phyloP scores from a whole-genome alignment of 2,329 filamentous ascomycete genomes.

The Diaporthe amygdali region DNA sequence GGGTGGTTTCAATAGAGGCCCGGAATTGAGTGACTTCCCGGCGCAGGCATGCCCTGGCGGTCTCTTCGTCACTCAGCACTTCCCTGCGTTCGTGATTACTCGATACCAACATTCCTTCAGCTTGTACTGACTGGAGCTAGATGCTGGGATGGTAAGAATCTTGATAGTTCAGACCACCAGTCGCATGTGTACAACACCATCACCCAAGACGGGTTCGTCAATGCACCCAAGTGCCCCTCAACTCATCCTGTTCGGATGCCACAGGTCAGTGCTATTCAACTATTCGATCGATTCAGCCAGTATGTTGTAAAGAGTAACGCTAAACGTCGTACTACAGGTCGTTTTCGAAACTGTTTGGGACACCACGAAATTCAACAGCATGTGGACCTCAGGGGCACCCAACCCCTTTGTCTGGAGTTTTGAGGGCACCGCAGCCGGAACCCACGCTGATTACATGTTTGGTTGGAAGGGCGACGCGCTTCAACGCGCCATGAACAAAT shows the following conservation, averaged over 20 bases:
- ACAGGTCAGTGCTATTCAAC: conserved; percentile 28
- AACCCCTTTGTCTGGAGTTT: conserved; percentile 36
- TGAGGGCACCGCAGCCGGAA: conserved; percentile 35
- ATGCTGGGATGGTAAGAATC: conserved; percentile 66
- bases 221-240: conserved; percentile 32
- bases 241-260: conserved; percentile 37
- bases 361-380: conserved; percentile 42
- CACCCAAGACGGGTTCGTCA: conserved; percentile 31
- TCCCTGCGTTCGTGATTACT: conserved; percentile 46
- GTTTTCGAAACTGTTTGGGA: conserved; percentile 53
- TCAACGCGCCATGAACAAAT: conserved; percentile 37
- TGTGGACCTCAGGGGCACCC: conserved; percentile 41
- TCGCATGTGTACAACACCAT: conserved; percentile 37
- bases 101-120: conserved; percentile 47
- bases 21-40: conserved; percentile 35
- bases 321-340: background rate
- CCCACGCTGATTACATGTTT: conserved; percentile 40
- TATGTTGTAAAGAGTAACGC: too few species aligned
- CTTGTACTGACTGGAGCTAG: background rate
- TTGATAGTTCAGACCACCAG: conserved; percentile 58
- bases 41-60: conserved; percentile 46
- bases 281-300: background rate
- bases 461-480: conserved; percentile 40
- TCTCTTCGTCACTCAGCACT: conserved; percentile 32
- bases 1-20: conserved; percentile 36